Percentiles rank a stretch among this genome's conserved stretches.
Conservation (phyloP, 208 protist genomes). For the Leishmania tarentolae region DNA sequence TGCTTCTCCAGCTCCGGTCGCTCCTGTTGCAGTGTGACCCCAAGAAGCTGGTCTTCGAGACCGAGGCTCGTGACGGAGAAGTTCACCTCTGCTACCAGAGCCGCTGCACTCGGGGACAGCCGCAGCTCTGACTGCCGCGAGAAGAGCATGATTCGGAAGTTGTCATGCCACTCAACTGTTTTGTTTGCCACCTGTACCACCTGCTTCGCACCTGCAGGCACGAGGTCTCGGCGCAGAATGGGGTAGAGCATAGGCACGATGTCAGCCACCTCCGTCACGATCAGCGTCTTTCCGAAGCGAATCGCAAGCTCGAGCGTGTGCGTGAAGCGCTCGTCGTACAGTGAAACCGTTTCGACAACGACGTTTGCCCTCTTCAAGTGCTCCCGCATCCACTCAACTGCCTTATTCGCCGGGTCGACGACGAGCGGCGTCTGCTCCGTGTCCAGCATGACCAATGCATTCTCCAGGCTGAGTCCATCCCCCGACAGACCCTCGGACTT, state of each 20-base stretch:
- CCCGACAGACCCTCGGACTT: slow-evolving; percentile 95
- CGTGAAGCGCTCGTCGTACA: slow-evolving; percentile 94
- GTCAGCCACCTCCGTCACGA: slow-evolving; percentile 95
- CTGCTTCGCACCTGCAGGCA: slow-evolving; percentile 87
- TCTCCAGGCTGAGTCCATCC: slow-evolving; percentile 96
- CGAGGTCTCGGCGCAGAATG: slow-evolving; percentile 94
- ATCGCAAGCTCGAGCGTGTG: slow-evolving; percentile 97
- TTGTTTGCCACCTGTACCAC: slow-evolving; percentile 97
- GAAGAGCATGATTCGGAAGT: slow-evolving; percentile 95
- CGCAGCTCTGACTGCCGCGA: slow-evolving; percentile 89
- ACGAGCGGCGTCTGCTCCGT: slow-evolving; percentile 90
- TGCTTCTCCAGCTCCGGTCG: slow-evolving; percentile 96
- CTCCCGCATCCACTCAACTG: slow-evolving; percentile 91
- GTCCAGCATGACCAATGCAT: slow-evolving; percentile 95
- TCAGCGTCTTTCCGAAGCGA: slow-evolving; percentile 97
- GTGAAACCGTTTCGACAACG: slow-evolving; percentile 83
- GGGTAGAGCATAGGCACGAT: slow-evolving; percentile 95
- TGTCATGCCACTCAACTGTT: slow-evolving; percentile 95
- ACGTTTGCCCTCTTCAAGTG: slow-evolving; percentile 78
- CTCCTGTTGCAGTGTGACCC: slow-evolving; percentile 95
- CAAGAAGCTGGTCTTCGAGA: slow-evolving; percentile 96
- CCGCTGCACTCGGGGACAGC: slow-evolving; percentile 86
- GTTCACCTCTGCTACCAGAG: slow-evolving; percentile 95
- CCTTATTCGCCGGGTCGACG: slow-evolving; percentile 96
- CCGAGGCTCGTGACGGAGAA: slow-evolving; percentile 96